Evolutionary conservation across 2,329 filamentous ascomycete genomes (phyloP).

Genomic region (Neonectria hederae): DNA sequence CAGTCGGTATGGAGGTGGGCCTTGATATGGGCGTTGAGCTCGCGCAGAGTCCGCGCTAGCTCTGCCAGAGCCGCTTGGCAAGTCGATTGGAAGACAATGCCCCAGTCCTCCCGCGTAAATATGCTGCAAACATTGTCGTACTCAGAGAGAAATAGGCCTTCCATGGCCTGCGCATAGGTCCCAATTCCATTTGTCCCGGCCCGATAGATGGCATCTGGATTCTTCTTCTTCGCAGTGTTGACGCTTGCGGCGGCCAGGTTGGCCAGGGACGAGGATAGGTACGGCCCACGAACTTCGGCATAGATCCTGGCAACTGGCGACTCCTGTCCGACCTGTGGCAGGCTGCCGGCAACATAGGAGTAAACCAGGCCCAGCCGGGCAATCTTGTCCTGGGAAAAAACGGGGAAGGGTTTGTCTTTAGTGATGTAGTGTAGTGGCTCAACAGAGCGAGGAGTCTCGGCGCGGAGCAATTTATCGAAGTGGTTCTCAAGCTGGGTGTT

Average conservation of each 20-base stretch:
- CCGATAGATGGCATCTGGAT: constrained; percentile 83
- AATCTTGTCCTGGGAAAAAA: constrained; percentile 78
- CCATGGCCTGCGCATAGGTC: constrained; percentile 86
- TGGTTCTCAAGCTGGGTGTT: constrained; percentile 85
- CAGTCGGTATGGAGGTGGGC: constrained; percentile 88
- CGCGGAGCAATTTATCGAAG: constrained; percentile 79
- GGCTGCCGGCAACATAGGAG: constrained; percentile 73
- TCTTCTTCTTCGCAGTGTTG: constrained; percentile 83
- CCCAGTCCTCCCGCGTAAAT: constrained; percentile 88
- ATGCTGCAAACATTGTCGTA: constrained; percentile 90
- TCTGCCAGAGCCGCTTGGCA: constrained; percentile 82
- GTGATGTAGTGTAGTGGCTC: constrained; percentile 94
- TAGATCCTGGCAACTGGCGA: constrained; percentile 84
- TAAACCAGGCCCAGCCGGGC: constrained; percentile 83
- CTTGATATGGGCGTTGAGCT: constrained; percentile 91
- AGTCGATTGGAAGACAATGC: constrained; percentile 78
- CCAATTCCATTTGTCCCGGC: constrained; percentile 91
- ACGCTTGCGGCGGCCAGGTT: constrained; percentile 90
- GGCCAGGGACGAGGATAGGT: constrained; percentile 81
- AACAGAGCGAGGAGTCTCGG: constrained; percentile 80
- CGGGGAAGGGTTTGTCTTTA: constrained; percentile 86
- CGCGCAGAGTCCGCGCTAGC: constrained; percentile 84
- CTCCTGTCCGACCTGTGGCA: constrained; percentile 64
- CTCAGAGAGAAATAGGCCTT: constrained; percentile 87
- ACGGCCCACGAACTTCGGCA: constrained; percentile 84